Conservation (phyloP, 805 yeast genomes). For the Candida ulmi region DNA sequence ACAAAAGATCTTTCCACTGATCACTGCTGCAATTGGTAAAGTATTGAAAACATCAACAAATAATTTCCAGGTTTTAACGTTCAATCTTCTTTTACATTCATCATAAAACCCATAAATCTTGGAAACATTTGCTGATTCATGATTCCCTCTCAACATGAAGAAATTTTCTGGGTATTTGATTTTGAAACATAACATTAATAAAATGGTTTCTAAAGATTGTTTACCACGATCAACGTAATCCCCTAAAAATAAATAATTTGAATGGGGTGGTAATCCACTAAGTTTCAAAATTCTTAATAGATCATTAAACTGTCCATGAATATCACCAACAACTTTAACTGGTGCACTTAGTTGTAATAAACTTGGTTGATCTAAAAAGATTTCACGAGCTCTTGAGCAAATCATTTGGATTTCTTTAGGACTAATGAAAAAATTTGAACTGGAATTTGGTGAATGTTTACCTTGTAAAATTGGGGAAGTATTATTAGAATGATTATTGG, state of each 20-base stretch:
- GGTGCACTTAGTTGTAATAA: slow-evolving; percentile 75
- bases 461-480: slow-evolving; percentile 10
- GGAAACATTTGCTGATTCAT: slow-evolving; percentile 95
- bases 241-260: slow-evolving; percentile 89
- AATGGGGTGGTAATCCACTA: slow-evolving; percentile 95
- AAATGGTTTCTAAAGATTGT: slow-evolving; percentile 88
- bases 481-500: slow-evolving; percentile 6
- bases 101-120: slow-evolving; percentile 97
- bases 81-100: slow-evolving; percentile 93
- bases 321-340: slow-evolving; percentile 84
- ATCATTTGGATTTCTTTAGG: slow-evolving; percentile 68
- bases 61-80: slow-evolving; percentile 87
- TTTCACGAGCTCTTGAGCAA: slow-evolving; percentile 82
- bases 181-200: slow-evolving; percentile 83
- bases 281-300: slow-evolving; percentile 84
- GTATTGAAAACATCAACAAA: slow-evolving; percentile 95
- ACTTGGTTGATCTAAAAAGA: slow-evolving; percentile 86
- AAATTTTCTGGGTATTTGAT: slow-evolving; percentile 96
- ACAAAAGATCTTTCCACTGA: slow-evolving; percentile 91
- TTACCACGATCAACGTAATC: slow-evolving; percentile 98
- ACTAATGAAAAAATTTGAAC: slow-evolving; percentile 17
- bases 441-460: slow-evolving; percentile 14
- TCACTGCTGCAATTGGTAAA: slow-evolving; percentile 91
- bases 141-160: slow-evolving; percentile 89
- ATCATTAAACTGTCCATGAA: slow-evolving; percentile 95